Evolutionary conservation across 2,329 filamentous ascomycete genomes (phyloP).

Genomic region (Colletotrichum eleusines): DNA sequence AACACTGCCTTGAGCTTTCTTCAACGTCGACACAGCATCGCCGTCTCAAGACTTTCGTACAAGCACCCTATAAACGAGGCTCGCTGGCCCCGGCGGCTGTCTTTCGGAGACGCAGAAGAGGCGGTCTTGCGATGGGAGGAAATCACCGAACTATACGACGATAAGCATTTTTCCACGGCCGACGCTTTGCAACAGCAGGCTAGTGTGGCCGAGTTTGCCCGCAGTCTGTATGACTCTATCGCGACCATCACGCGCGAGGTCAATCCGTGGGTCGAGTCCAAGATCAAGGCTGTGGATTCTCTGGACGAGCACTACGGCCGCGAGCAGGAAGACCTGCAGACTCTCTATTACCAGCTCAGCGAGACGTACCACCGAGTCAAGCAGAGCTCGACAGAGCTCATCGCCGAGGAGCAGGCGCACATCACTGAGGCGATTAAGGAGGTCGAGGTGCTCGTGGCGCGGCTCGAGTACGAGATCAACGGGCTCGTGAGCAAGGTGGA

Average conservation of each 20-base stretch:
- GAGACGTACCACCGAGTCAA: constrained; percentile 77
- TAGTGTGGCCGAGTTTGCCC: constrained; percentile 65
- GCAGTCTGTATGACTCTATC: constrained; percentile 66
- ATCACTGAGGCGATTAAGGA: constrained; percentile 81
- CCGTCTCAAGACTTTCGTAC: constrained; percentile 49
- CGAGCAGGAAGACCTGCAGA: constrained; percentile 75
- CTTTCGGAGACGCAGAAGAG: constrained; percentile 81
- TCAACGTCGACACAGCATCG: constrained; percentile 72
- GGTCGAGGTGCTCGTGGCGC: constrained; percentile 83
- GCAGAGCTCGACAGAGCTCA: constrained; percentile 74
- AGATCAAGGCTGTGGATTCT: constrained; percentile 66
- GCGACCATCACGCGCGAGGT: constrained; percentile 64
- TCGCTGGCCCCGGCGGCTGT: constrained; percentile 78
- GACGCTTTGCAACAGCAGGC: constrained; percentile 39
- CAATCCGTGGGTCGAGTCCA: constrained; percentile 71
- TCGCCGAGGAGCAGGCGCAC: constrained; percentile 76
- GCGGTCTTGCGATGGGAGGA: constrained; percentile 77
- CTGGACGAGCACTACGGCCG: constrained; percentile 73
- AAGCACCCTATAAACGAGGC: constrained; percentile 62
- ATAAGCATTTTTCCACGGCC: constrained; percentile 44
- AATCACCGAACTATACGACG: constrained; percentile 57
- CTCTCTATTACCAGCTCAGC: constrained; percentile 76
- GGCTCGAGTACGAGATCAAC: constrained; percentile 92
- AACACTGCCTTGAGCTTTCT: constrained; percentile 62
- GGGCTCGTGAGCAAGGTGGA: constrained; percentile 83